Conservation (phyloP, 2,329 filamentous ascomycete species). For the Ascochyta fabae region DNA sequence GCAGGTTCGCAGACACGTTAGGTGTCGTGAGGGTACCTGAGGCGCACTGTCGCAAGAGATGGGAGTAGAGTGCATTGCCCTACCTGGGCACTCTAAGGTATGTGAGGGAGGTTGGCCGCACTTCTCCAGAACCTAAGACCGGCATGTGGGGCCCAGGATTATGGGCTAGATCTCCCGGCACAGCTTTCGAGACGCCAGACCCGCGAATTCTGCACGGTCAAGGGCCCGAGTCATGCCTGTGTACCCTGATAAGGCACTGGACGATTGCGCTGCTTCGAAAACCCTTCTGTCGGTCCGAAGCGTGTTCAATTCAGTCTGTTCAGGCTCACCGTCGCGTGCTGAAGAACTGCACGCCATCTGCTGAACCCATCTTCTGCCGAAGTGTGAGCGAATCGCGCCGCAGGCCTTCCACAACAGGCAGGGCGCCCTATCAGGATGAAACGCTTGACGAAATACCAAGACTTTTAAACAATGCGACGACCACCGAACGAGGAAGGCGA, state of each 20-base stretch:
- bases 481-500: neutral
- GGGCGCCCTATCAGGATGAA: constrained; percentile 9
- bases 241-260: neutral
- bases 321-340: neutral
- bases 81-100: constrained; percentile 6
- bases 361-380: neutral
- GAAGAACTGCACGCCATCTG: neutral
- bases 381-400: neutral
- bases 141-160: constrained; percentile 10
- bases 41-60: neutral
- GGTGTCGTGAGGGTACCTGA: constrained; percentile 2
- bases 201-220: neutral
- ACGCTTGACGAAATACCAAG: constrained; percentile 8
- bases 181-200: constrained; percentile 8
- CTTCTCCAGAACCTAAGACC: constrained; percentile 5
- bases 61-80: constrained; percentile 3
- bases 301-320: neutral
- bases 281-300: constrained; percentile 1
- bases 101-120: constrained; percentile 13
- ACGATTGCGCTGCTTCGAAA: constrained; percentile 1
- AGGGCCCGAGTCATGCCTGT: neutral
- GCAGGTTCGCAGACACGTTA: neutral
- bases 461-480: constrained; percentile 1
- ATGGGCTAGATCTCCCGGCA: constrained; percentile 9
- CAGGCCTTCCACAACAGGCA: constrained; percentile 6